A percentile compares a stretch with the other conserved stretches of the same genome.
Evolutionary conservation across 768 basidiomycete species (phyloP).

Genomic region (Omphalotus guepiniiformis): DNA sequence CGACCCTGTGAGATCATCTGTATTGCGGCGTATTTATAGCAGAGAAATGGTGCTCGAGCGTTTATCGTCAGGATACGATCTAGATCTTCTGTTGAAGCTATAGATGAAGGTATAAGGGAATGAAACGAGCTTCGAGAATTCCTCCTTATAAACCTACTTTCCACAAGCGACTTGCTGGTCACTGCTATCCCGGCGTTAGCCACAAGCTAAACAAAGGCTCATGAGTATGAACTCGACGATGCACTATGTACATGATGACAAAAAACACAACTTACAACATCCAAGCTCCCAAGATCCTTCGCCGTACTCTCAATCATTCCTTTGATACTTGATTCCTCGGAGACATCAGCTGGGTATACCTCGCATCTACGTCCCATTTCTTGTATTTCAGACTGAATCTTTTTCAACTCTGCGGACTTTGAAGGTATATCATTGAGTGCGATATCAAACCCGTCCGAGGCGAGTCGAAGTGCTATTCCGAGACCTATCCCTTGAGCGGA

Average conservation of each 20-base stretch:
- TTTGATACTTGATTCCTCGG: conserved; percentile 37
- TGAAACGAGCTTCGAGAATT: neutral
- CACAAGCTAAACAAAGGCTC: too few relatives aligned
- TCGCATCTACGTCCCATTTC: conserved; percentile 20
- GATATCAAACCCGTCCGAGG: conserved; percentile 42
- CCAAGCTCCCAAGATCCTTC: conserved; percentile 37
- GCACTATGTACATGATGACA: too few relatives aligned
- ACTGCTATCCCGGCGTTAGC: too few relatives aligned
- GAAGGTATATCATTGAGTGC: conserved; percentile 40
- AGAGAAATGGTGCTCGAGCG: conserved; percentile 18
- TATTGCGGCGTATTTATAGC: conserved; percentile 1
- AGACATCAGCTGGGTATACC: conserved; percentile 33
- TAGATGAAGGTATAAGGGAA: neutral
- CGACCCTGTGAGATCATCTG: conserved; percentile 39
- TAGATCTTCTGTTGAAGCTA: neutral
- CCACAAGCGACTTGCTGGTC: too few relatives aligned
- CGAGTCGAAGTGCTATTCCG: conserved; percentile 42
- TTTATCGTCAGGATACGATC: neutral
- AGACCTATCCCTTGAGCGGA: conserved; percentile 44
- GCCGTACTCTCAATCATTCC: conserved; percentile 30
- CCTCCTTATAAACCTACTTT: too few relatives aligned
- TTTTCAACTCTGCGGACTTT: conserved; percentile 23
- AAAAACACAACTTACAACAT: conserved; percentile 35
- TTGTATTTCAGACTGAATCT: conserved; percentile 24
- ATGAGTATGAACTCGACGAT: too few relatives aligned